Evolutionary conservation across 2,329 filamentous ascomycete species (phyloP).

Genomic region (Talaromyces funiculosus): DNA sequence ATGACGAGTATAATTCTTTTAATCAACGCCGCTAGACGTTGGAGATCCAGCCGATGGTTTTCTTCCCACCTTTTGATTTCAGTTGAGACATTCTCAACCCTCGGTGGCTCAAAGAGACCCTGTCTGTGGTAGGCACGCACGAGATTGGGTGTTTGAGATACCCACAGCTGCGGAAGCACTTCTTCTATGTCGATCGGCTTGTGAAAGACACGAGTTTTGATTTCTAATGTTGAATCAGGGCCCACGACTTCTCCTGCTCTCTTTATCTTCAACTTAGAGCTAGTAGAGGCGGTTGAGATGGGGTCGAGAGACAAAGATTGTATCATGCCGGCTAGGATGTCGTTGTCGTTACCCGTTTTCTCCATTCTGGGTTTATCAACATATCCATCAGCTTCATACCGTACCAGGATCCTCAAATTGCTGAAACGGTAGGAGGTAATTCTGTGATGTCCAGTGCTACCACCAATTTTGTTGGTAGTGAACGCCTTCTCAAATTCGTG

Average conservation of each 20-base stretch:
- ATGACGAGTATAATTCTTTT: constrained; percentile 24
- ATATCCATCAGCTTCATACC: constrained; percentile 44
- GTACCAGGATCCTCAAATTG: constrained; percentile 37
- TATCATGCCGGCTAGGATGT: constrained; percentile 23
- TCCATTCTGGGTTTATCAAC: constrained; percentile 17
- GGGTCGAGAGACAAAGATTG: constrained; percentile 22
- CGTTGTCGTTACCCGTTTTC: neutral
- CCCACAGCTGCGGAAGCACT: constrained; percentile 41
- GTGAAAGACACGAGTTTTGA: constrained; percentile 40
- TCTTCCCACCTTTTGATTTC: constrained; percentile 37
- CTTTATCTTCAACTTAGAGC: constrained; percentile 28
- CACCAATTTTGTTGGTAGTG: constrained; percentile 31
- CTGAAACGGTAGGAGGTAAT: constrained; percentile 44
- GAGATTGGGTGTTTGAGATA: constrained; percentile 44
- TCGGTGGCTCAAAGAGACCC: constrained; percentile 31
- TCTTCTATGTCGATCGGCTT: constrained; percentile 32
- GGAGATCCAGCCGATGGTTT: constrained; percentile 31
- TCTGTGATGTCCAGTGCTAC: constrained; percentile 43
- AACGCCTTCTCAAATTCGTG: constrained; percentile 44
- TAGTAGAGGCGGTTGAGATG: constrained; percentile 2
- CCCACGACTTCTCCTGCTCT: constrained; percentile 28
- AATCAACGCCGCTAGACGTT: constrained; percentile 30
- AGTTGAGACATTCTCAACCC: constrained; percentile 33
- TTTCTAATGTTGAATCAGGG: constrained; percentile 38
- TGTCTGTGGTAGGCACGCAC: constrained; percentile 41